These are phyloP conservation scores for Amanita rimosa DNA, from an alignment of 768 basidiomycete genomes.

Conservation along the genomic window DNA sequence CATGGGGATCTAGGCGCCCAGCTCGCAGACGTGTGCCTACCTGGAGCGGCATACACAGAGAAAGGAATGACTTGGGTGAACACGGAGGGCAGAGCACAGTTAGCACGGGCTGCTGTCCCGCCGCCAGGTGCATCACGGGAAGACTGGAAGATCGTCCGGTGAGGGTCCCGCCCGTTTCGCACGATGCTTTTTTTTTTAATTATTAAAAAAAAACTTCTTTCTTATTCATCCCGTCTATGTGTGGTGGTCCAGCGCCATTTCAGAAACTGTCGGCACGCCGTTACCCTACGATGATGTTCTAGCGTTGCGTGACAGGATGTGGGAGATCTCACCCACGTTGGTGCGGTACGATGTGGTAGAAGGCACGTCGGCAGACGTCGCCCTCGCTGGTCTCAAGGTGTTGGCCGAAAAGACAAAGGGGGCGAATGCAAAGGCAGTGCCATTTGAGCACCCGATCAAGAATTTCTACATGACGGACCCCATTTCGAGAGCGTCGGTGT, in stretches of 20 bases:
- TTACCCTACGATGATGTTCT: constrained; percentile 87
- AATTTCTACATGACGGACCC: constrained; percentile 98
- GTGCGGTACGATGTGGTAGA: constrained; percentile 81
- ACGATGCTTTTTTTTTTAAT: too few species aligned
- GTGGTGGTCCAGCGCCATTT: constrained; percentile 52
- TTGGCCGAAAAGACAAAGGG: constrained; percentile 35
- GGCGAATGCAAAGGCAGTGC: constrained; percentile 43
- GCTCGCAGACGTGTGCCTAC: constrained; percentile 93
- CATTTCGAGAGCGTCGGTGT: constrained; percentile 82
- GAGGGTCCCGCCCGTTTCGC: constrained; percentile 20
- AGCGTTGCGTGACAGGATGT: constrained; percentile 81
- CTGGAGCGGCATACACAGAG: constrained; percentile 91
- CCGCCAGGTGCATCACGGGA: constrained; percentile 94
- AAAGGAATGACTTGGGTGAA: constrained; percentile 87
- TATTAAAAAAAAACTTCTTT: too few species aligned
- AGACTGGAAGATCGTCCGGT: constrained; percentile 92
- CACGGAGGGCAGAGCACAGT: constrained; percentile 88
- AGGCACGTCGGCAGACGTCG: constrained; percentile 60
- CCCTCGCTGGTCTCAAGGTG: constrained; percentile 54
- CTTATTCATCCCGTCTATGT: background rate
- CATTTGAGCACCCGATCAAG: constrained; percentile 69
- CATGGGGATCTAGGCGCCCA: constrained; percentile 96
- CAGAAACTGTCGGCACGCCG: constrained; percentile 71
- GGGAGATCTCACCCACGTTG: constrained; percentile 90
- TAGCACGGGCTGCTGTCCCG: constrained; percentile 83